Evolutionary conservation across 2,329 filamentous ascomycete species (phyloP).

Genomic region (Epichloe bromicola): DNA sequence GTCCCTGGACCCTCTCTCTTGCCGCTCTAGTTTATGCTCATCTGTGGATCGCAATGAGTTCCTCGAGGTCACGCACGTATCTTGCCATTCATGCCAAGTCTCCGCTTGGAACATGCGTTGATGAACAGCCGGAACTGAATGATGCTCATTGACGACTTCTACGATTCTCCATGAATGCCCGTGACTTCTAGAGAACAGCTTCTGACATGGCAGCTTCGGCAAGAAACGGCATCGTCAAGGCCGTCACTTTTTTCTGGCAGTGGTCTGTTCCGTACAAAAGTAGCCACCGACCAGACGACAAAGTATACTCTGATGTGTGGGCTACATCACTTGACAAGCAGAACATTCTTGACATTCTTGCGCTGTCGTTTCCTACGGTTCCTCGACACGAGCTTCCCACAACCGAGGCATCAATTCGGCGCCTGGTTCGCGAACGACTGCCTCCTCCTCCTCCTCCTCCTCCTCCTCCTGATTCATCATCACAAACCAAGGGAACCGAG

Average conservation of each 20-base stretch:
- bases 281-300: constrained; percentile 8
- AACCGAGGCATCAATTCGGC: constrained; percentile 6
- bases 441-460: not conserved
- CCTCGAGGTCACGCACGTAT: not conserved
- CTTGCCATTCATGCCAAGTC: not conserved
- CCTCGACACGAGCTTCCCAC: constrained; percentile 4
- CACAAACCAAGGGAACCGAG: not conserved
- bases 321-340: not conserved
- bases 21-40: too few species aligned
- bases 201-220: not conserved
- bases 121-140: too few species aligned
- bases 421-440: constrained; percentile 5
- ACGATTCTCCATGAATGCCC: too few species aligned
- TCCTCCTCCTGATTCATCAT: not conserved
- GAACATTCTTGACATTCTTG: constrained; percentile 1
- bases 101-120: not conserved
- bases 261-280: constrained; percentile 11
- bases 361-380: constrained; percentile 4
- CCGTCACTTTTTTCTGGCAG: constrained; percentile 5
- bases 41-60: not conserved
- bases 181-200: too few species aligned
- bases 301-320: constrained; percentile 8
- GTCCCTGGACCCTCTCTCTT: too few species aligned
- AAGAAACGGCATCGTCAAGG: not conserved
- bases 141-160: too few species aligned